Evolutionary conservation across 176 grass and related monocot genomes (phyloP), one percentile per base, ranked within the genome.

Genomic region (Tillandsia leiboldiana): DNA sequence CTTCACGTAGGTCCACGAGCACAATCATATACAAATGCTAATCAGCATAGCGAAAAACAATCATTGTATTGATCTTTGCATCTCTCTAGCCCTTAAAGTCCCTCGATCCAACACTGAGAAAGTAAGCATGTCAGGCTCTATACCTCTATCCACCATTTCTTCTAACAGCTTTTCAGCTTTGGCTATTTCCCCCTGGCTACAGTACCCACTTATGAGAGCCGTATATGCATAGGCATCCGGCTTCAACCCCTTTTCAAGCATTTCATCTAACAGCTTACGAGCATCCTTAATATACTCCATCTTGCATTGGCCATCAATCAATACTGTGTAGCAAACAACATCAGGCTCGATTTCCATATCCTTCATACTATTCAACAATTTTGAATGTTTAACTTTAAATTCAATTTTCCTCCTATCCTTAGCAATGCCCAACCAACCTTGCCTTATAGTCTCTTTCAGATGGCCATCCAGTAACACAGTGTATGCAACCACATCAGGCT

Each of bases 231-330:
- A 47, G 51, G 53, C 84, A 81, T 96, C 84, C 78, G 79, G 84
- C 66, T 51, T 63, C 75, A 96, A 65, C 68, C 82, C 84, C 66
- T 86, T 73, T 33, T 70, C 64, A 58, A 81, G 51, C 87, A 96
- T 85, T 67, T 90, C 81, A 83, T 96, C 79, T 65, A 96, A 91
- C 26, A 83, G 49, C 70, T 63, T 66, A 49, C 51, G 71, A 33
- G 91, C 91, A 81, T 81, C 70, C 66, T 83, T 51, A 33, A 96
- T 58, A 83, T 74, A 78, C 51, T 71, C 74, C 64, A 84, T 58
- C 81, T 91, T 96, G 73, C 91, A 96, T 3, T 76, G 71, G 1
- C 82, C 79, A 87, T 96, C 67, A 73, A 96, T 88, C 82, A 96
- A 81, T 66, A 88, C 80, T n/a, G 87, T 96, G 57, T 96, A 96